Evolutionary conservation across 805 yeast species (phyloP).

Genomic region (Wickerhamiella lipophila): DNA sequence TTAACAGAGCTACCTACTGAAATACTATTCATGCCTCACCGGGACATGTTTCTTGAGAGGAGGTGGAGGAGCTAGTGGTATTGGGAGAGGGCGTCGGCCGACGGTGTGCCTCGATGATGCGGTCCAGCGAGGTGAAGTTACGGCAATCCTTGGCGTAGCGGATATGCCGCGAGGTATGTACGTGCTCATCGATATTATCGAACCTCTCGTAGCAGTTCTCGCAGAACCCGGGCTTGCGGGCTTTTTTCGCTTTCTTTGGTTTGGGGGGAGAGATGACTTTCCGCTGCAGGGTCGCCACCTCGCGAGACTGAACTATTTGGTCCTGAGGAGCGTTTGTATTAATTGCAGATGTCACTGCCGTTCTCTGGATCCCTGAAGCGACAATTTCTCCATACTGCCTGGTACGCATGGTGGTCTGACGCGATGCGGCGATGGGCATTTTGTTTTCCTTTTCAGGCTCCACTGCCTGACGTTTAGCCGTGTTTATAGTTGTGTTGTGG

Average conservation of each 20-base stretch:
- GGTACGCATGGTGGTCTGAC: slow-evolving; percentile 9
- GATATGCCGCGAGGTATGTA: slow-evolving; percentile 54
- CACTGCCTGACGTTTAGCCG: neutral
- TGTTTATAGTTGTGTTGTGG: neutral
- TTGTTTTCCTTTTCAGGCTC: slow-evolving; percentile 13
- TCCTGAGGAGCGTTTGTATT: slow-evolving; percentile 26
- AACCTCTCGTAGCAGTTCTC: slow-evolving; percentile 84
- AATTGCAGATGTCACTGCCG: slow-evolving; percentile 30
- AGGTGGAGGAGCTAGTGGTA: neutral
- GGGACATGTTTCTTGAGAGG: neutral
- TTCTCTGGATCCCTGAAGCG: slow-evolving; percentile 48
- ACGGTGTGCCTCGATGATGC: slow-evolving; percentile 43
- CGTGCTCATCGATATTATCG: slow-evolving; percentile 67
- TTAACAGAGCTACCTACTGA: slow-evolving; percentile 1
- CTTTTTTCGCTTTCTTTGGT: slow-evolving; percentile 19
- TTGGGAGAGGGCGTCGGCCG: slow-evolving; percentile 1
- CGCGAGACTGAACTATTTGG: slow-evolving; percentile 27
- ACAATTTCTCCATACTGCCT: slow-evolving; percentile 39
- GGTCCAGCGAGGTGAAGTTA: slow-evolving; percentile 69
- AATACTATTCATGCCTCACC: slow-evolving; percentile 1
- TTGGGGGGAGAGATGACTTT: slow-evolving; percentile 24
- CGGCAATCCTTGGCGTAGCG: slow-evolving; percentile 59
- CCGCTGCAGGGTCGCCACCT: slow-evolving; percentile 33
- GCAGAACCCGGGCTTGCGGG: slow-evolving; percentile 54
- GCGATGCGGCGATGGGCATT: slow-evolving; percentile 1